Conservation (phyloP, 2,329 filamentous ascomycete species). For the Boeremia exigua region DNA sequence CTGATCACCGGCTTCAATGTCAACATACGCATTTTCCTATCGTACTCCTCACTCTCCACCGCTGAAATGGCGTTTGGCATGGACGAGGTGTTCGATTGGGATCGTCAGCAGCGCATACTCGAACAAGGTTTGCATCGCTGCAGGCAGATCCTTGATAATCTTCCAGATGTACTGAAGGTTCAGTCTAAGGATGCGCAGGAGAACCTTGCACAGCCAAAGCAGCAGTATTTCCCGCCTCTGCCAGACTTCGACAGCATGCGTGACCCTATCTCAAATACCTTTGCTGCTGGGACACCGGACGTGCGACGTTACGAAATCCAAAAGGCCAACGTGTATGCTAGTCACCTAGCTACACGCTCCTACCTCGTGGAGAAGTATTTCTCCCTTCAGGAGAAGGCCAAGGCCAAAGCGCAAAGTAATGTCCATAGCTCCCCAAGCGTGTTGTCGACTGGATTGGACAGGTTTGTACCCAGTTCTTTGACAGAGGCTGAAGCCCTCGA, state of each 20-base stretch:
- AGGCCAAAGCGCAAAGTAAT: conserved; percentile 53
- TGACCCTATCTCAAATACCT: conserved; percentile 32
- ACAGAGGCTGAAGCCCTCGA: conserved; percentile 57
- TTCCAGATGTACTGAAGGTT: conserved; percentile 73
- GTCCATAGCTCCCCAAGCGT: conserved; percentile 38
- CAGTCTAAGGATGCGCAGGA: conserved; percentile 51
- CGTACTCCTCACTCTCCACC: conserved; percentile 79
- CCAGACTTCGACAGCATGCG: conserved; percentile 43
- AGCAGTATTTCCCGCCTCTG: conserved; percentile 47
- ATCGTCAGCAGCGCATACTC: conserved; percentile 75
- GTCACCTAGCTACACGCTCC: conserved; percentile 79
- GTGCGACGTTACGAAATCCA: conserved; percentile 76
- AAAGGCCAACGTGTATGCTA: conserved; percentile 87
- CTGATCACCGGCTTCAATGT: conserved; percentile 81
- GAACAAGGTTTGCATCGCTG: conserved; percentile 73
- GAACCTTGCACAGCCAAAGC: conserved; percentile 32
- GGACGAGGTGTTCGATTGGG: conserved; percentile 75
- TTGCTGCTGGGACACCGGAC: conserved; percentile 42
- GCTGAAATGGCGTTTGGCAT: conserved; percentile 84
- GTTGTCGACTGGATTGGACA: conserved; percentile 39
- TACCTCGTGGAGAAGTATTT: conserved; percentile 89
- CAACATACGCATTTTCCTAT: conserved; percentile 77
- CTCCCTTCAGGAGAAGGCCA: conserved; percentile 70
- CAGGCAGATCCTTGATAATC: conserved; percentile 69
- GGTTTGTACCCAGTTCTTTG: conserved; percentile 27